Conservation (phyloP, 179 eudicot species). For the Actinidia polygama region DNA sequence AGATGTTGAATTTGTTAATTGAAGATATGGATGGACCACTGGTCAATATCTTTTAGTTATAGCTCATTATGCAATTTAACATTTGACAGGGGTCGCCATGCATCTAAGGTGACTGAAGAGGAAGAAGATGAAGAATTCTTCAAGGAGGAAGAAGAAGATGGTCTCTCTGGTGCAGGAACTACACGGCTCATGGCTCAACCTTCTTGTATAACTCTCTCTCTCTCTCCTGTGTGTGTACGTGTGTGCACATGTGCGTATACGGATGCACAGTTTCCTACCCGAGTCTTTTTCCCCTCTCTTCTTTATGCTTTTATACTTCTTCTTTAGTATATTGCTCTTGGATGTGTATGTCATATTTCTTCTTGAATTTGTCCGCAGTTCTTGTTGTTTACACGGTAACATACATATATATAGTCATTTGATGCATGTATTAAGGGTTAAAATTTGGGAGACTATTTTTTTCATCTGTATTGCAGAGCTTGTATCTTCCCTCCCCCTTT, state of each 20-base stretch:
- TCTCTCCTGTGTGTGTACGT: not conserved
- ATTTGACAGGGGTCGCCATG: conserved; percentile 85
- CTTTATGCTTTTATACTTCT: not conserved
- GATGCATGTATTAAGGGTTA: not conserved
- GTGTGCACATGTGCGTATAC: no score
- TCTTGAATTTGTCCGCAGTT: no score
- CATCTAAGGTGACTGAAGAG: conserved; percentile 93
- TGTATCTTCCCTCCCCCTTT: no score
- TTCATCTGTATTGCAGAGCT: no score
- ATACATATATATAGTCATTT: not conserved
- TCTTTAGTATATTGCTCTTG: not conserved
- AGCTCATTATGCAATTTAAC: not conserved
- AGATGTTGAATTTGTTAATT: not conserved
- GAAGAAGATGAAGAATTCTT: conserved; percentile 95
- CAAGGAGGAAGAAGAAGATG: conserved; percentile 93
- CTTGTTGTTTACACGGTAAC: not conserved
- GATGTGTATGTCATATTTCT: no score
- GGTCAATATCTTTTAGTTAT: not conserved
- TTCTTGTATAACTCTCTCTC: conserved; percentile 59
- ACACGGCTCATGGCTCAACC: conserved; percentile 88
- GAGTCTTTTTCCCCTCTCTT: not conserved
- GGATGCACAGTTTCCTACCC: no score
- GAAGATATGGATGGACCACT: not conserved
- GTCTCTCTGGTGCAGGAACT: conserved; percentile 66
- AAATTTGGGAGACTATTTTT: not conserved